Conservation (phyloP, 257 asterid genomes). For the Jacaranda mimosifolia region DNA sequence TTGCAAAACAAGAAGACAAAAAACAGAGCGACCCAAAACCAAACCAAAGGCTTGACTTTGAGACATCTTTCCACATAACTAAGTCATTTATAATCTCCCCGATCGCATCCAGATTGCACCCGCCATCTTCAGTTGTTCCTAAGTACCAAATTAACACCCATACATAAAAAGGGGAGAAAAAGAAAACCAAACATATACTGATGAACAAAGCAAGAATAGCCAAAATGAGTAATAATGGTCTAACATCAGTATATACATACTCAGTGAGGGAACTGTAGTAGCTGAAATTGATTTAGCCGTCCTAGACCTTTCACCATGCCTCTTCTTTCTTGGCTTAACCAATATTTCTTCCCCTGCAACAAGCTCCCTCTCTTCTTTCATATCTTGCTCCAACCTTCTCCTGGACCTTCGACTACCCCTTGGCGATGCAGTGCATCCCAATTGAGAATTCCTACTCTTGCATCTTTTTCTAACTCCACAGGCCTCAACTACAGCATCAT, state of each 20-base stretch:
- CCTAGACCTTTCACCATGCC: conserved; percentile 58
- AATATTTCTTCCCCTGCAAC: conserved; percentile 61
- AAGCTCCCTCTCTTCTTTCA: conserved; percentile 71
- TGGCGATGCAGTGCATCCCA: conserved; percentile 59
- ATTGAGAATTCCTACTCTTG: conserved; percentile 52
- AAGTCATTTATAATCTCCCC: conserved; percentile 63
- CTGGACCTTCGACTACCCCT: conserved; percentile 66
- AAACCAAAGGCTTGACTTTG: conserved; percentile 97
- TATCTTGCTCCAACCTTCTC: conserved; percentile 69
- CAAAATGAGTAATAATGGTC: neutral
- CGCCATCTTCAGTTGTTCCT: conserved; percentile 56
- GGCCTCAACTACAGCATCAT: conserved; percentile 56
- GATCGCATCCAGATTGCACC: conserved; percentile 59
- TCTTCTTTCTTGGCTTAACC: conserved; percentile 73
- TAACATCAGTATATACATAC: conserved; percentile 45
- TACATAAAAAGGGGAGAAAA: neutral
- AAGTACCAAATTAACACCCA: conserved; percentile 15
- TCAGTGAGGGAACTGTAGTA: conserved; percentile 49
- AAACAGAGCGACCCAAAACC: conserved; percentile 89
- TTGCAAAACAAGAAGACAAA: conserved; percentile 81
- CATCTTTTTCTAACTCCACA: conserved; percentile 53
- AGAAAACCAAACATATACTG: neutral
- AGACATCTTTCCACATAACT: conserved; percentile 94
- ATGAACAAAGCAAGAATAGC: neutral
- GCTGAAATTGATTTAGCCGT: conserved; percentile 59